Evolutionary conservation across 805 yeast species (phyloP).

Genomic region (Kregervanrija delftensis): DNA sequence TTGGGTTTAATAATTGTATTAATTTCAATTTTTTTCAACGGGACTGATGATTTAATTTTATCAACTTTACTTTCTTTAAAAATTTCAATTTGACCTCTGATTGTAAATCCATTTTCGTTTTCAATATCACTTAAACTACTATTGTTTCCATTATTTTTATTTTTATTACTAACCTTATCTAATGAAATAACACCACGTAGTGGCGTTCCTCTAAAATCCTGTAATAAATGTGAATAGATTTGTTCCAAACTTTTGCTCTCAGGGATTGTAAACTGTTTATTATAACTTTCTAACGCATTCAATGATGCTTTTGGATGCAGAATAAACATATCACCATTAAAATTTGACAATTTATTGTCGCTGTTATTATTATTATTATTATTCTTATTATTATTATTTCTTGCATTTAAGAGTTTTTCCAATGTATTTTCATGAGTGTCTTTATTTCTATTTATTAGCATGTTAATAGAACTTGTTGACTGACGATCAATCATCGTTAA

Average conservation of each 20-base stretch:
- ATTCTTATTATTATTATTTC: too few species aligned
- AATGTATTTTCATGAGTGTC: too few species aligned
- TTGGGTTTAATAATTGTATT: background rate
- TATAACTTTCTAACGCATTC: slow-evolving; percentile 16
- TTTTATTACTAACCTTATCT: slow-evolving; percentile 13
- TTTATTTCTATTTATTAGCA: slow-evolving; percentile 5
- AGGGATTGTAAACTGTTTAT: background rate
- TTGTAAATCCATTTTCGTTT: slow-evolving; percentile 35
- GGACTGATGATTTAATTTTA: slow-evolving; percentile 57
- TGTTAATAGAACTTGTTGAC: slow-evolving; percentile 19
- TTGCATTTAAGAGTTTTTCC: too few species aligned
- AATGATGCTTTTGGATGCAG: slow-evolving; percentile 30
- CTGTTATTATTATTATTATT: too few species aligned
- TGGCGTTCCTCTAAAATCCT: slow-evolving; percentile 27
- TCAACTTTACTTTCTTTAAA: slow-evolving; percentile 39
- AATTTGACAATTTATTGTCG: too few species aligned
- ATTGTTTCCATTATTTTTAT: slow-evolving; percentile 9
- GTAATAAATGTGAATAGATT: slow-evolving; percentile 19
- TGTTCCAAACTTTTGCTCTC: slow-evolving; percentile 16
- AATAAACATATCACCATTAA: slow-evolving; percentile 16
- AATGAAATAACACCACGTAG: slow-evolving; percentile 25
- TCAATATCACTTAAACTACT: slow-evolving; percentile 1
- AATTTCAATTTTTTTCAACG: slow-evolving; percentile 52
- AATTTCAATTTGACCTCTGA: slow-evolving; percentile 43
- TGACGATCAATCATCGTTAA: slow-evolving; percentile 27